Evolutionary conservation across 495 filamentous ascomycete species (phyloP), one percentile per base, ranked within the genome.

Genomic region (Lasiosphaeria hispida): DNA sequence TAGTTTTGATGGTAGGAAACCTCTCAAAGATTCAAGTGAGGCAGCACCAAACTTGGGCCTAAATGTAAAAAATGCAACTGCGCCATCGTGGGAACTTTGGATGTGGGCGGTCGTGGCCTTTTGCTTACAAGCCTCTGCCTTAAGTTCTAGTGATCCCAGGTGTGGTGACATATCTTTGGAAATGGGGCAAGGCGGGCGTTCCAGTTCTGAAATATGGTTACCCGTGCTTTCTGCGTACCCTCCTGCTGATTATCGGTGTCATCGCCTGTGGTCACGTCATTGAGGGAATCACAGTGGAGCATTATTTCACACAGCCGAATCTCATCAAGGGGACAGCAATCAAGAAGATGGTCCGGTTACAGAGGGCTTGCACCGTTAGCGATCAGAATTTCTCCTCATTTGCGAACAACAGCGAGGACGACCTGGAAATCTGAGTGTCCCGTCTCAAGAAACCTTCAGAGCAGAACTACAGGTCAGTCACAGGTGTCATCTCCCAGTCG

Each of bases 1-100:
- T 7, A 4, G 36, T 15, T 10, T 7, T 15, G 2, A 40, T 23
- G 36, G 10, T 17, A 9, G 23, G 18, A 7, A 47, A 18, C 43
- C 23, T 4, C 49, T 52, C 35, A 3, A 19, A 4, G 49, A 52
- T 14, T 36, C 40, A 5, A 38, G 49, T 15, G 49, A 48, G 10
- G 53, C 53, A 5, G 53, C 53, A 11, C 53, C 53, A 14, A 56
- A 56, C 43, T 19, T 56, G 42, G 53, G 42, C 3, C 43, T 56
- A 4, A 56, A 56, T 18, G 53, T 56, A 33, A 56, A 56, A 33
- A 56, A 56, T 17, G 53, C 53, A 10, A 56, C 19, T 0, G 53
- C 53, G 8, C 23, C 42, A 10, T 13, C 33, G 9, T 33, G 34
- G 7, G 42, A 56, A 9, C 33, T 56, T 0, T 56, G 42, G 53